Evolutionary conservation across 164 flowering plant species (phyloP).

Genomic region (Sextonia rubra): DNA sequence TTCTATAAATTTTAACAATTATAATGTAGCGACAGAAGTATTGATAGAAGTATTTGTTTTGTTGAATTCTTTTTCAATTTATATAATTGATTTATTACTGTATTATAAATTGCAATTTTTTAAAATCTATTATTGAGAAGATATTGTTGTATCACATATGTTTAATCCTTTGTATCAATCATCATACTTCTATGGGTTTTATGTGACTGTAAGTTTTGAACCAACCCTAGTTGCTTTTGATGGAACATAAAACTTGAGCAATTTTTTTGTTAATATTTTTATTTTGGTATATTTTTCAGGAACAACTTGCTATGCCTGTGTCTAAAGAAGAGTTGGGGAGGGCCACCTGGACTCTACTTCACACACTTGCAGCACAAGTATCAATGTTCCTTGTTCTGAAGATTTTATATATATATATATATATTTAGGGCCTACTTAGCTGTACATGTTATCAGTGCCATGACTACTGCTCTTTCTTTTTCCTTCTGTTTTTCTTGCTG

Average conservation of each 20-base stretch:
- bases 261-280: not conserved
- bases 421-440: not conserved
- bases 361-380: slow-evolving; percentile 95
- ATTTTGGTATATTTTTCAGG: slow-evolving; percentile 26
- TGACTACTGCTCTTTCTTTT: no score
- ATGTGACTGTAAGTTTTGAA: not conserved
- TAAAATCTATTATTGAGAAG: not conserved
- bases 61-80: not conserved
- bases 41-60: no score
- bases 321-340: slow-evolving; percentile 93
- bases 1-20: not conserved
- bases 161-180: not conserved
- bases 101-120: not conserved
- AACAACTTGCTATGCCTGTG: slow-evolving; percentile 47
- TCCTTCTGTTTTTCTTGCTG: not conserved
- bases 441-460: not conserved
- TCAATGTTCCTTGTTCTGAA: not conserved
- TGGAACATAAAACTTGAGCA: not conserved
- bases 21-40: no score
- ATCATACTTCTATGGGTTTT: not conserved
- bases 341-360: slow-evolving; percentile 96
- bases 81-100: not conserved
- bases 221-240: not conserved
- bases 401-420: no score
- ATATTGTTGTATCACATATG: not conserved